These are phyloP conservation scores for Flaveria linearis DNA, from an alignment of 129 eudicot species.

Conservation along the genomic window DNA sequence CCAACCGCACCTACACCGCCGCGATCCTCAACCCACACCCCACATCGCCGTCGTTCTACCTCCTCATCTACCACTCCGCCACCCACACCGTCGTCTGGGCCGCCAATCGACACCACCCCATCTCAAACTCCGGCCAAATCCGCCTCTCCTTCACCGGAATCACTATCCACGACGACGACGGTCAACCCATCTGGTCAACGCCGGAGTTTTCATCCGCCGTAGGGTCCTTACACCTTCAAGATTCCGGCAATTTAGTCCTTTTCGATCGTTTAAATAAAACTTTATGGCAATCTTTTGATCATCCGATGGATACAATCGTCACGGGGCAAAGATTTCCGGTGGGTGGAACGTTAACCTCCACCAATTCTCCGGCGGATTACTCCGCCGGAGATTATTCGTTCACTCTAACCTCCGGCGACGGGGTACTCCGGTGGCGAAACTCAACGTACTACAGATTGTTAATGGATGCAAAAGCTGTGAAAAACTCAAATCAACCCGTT, in stretches of 20 bases:
- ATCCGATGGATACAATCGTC: conserved; percentile 67
- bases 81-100: conserved; percentile 60
- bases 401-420: conserved; percentile 43
- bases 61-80: conserved; percentile 48
- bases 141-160: conserved; percentile 47
- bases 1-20: conserved; percentile 52
- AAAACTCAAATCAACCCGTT: conserved; percentile 42
- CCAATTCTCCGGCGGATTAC: conserved; percentile 34
- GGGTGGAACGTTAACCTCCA: conserved; percentile 29
- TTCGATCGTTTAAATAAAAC: conserved; percentile 45
- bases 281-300: conserved; percentile 60
- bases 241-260: conserved; percentile 59
- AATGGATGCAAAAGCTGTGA: conserved; percentile 44
- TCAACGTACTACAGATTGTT: conserved; percentile 58
- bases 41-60: conserved; percentile 45
- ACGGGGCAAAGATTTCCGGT: conserved; percentile 52
- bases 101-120: conserved; percentile 62
- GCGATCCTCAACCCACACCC: conserved; percentile 51
- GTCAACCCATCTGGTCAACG: conserved; percentile 61
- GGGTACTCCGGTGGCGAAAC: conserved; percentile 46
- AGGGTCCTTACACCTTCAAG: conserved; percentile 41
- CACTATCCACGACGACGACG: conserved; percentile 38
- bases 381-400: conserved; percentile 48
- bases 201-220: conserved; percentile 38
- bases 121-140: conserved; percentile 46